Base-by-base conservation (phyloP, 2,329 filamentous ascomycete species). In the Cytospora mali region DNA sequence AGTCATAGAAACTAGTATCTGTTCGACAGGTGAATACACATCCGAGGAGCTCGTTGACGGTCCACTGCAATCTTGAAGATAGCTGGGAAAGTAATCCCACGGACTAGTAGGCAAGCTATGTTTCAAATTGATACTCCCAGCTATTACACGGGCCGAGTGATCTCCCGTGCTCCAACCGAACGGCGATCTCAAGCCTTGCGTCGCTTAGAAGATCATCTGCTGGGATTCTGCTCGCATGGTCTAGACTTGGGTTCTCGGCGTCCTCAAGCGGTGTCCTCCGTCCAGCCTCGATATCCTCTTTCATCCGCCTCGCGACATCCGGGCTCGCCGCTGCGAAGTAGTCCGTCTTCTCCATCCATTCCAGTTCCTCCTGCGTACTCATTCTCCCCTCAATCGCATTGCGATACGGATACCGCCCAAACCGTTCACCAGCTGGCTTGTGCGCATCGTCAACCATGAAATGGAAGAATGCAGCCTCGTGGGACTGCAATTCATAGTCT, bases 331-430 rank as follows among this genome's bases (percentile, higher is more conserved):
- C 62, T 7, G 50, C 64, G 56, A 70, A 71, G 39, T 67, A 63
- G 4, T 29, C 48, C 5, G 62, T 62, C 53, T 66, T 62, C 27
- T 61, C 55, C 23, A 71, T 50, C 69, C 69, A 74, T 42, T 55
- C 64, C 23, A 68, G 48, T 64, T 73, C 71, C 25, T 69, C 69
- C 6, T 54, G 48, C n/a, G 69, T 71, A 48, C 58, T 62, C 16
- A 63, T 54, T 33, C 70, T 66, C 11, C 71, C 69, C 10, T 66
- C 55, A 3, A 66, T 62, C 13, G 61, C 66, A 35, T 75, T 74
- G 21, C 66, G 61, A 42, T 71, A 73, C 10, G 71, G 71, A 62
- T 72, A 74, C 16, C 69, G 62, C n/a, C 68, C 70, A 62, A 67
- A 73, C 18, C 31, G 53, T 16, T 71, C 67, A 16, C 74, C 62